Conservation (phyloP, 1,284 basidiomycete species). For the Takashimella koratensis region DNA sequence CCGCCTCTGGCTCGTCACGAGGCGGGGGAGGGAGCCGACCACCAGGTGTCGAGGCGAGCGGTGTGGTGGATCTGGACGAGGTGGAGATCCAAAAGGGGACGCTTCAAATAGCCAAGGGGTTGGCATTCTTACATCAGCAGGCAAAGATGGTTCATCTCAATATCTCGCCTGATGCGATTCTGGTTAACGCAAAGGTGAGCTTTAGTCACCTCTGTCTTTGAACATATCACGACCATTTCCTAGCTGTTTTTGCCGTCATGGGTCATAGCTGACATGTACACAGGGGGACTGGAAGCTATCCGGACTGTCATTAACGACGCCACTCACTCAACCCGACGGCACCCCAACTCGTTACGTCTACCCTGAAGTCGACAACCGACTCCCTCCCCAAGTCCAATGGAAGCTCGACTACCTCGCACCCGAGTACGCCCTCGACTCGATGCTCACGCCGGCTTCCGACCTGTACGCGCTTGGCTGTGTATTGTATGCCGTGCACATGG, state of each 20-base stretch:
- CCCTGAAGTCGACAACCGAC: conserved; percentile 76
- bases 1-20: conserved; percentile 49
- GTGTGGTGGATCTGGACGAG: conserved; percentile 66
- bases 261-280: not conserved
- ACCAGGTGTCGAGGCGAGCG: conserved; percentile 61
- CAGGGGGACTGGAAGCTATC: conserved; percentile 98
- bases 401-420: conserved; percentile 96
- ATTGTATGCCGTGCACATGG: conserved; percentile 84
- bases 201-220: not conserved
- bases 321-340: conserved; percentile 67
- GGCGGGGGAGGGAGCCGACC: conserved; percentile 43
- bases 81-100: conserved; percentile 92
- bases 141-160: conserved; percentile 91
- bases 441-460: conserved; percentile 79
- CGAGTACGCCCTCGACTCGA: conserved; percentile 89
- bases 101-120: conserved; percentile 86
- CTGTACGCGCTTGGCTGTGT: conserved; percentile 92
- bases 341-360: conserved; percentile 77
- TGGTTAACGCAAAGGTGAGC: conserved; percentile 80
- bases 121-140: conserved; percentile 87
- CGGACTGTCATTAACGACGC: conserved; percentile 81
- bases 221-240: too few species aligned
- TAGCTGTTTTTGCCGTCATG: too few species aligned
- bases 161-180: conserved; percentile 72
- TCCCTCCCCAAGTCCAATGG: conserved; percentile 79